Evolutionary conservation across 2,329 filamentous ascomycete species (phyloP).

Genomic region (Xylariaceae sp.): DNA sequence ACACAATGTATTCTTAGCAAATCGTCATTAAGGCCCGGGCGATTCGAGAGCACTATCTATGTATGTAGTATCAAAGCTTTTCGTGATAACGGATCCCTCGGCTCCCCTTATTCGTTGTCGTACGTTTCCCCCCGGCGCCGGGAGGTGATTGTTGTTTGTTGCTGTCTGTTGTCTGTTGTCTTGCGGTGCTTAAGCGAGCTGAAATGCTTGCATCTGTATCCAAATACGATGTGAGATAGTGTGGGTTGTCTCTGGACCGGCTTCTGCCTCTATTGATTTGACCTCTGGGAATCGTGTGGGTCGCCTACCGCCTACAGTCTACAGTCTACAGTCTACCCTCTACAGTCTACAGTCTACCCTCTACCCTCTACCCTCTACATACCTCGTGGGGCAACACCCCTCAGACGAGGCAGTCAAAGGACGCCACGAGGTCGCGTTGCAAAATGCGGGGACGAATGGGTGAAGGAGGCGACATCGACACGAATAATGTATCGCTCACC

Average conservation of each 20-base stretch:
- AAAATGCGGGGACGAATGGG: constrained; percentile 14
- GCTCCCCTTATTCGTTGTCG: background rate
- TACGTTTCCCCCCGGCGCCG: background rate
- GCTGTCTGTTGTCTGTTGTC: background rate
- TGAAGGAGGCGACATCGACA: background rate
- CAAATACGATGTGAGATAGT: background rate
- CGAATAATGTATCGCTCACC: no score
- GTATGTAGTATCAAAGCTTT: no score
- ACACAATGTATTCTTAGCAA: background rate
- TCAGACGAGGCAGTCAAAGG: constrained; percentile 4
- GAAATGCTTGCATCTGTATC: constrained; percentile 1
- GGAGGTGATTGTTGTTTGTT: background rate
- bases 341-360: no score
- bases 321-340: no score
- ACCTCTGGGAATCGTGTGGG: constrained; percentile 9
- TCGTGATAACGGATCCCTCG: no score
- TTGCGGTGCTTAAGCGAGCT: background rate
- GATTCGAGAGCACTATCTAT: no score
- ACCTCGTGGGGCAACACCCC: background rate
- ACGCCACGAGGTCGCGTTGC: constrained; percentile 12
- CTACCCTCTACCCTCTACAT: no score
- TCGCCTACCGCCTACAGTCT: background rate
- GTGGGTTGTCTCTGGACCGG: no score
- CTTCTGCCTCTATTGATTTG: background rate
- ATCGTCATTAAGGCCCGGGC: no score